A percentile compares a stretch with the other conserved stretches of the same genome.
Conservation (phyloP, 148 eudicot genomes). For the Camellia granthamiana region DNA sequence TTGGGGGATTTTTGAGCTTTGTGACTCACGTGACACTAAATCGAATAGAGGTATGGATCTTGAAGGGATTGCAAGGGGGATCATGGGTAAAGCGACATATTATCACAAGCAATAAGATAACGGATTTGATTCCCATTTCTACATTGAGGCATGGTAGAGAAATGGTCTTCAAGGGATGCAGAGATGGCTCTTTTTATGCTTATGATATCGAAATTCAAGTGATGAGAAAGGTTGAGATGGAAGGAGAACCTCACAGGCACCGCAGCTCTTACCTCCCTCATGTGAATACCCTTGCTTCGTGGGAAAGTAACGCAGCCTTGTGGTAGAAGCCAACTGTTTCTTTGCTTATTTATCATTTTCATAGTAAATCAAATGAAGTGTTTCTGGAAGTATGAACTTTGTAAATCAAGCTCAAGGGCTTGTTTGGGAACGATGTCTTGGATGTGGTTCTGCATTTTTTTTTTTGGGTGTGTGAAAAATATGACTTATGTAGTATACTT, state of each 20-base stretch:
- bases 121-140: neutral
- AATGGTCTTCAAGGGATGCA: slow-evolving; percentile 22
- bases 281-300: slow-evolving; percentile 32
- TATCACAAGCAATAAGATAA: slow-evolving; percentile 7
- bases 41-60: slow-evolving; percentile 35
- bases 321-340: slow-evolving; percentile 17
- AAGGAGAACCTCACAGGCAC: neutral
- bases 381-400: neutral
- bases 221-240: slow-evolving; percentile 26
- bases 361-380: neutral
- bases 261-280: slow-evolving; percentile 22
- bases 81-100: slow-evolving; percentile 39
- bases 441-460: too few species aligned
- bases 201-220: slow-evolving; percentile 33
- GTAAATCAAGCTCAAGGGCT: neutral
- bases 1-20: slow-evolving; percentile 36
- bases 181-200: slow-evolving; percentile 12
- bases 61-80: slow-evolving; percentile 22
- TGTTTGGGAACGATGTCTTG: too few species aligned
- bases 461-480: too few species aligned
- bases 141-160: slow-evolving; percentile 4
- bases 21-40: slow-evolving; percentile 20
- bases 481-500: too few species aligned
- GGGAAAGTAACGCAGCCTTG: slow-evolving; percentile 37
- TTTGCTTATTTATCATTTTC: neutral